Evolutionary conservation across 768 basidiomycete species (phyloP).

Genomic region (Pisolithus orientalis): DNA sequence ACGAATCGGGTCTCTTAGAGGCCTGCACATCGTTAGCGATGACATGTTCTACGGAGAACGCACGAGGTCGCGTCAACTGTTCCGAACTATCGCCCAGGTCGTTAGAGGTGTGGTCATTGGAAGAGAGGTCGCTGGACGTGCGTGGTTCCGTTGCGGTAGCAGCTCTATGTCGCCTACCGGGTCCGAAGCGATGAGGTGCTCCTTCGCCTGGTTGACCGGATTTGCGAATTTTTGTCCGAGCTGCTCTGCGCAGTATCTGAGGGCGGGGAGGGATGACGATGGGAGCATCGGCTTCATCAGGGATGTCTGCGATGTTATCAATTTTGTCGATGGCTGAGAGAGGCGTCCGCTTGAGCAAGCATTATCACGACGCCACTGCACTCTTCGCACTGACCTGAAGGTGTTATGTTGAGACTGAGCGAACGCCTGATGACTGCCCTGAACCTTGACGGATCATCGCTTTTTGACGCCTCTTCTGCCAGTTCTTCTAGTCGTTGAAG

Average conservation of each 20-base stretch:
- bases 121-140: slow-evolving; percentile 65
- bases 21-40: slow-evolving; percentile 27
- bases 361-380: slow-evolving; percentile 3
- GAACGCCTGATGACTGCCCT: slow-evolving; percentile 77
- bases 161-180: slow-evolving; percentile 28
- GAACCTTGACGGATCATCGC: slow-evolving; percentile 75
- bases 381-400: slow-evolving; percentile 59
- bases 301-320: slow-evolving; percentile 61
- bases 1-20: slow-evolving; percentile 57
- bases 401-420: slow-evolving; percentile 80
- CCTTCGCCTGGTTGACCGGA: slow-evolving; percentile 68
- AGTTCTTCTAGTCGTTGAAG: slow-evolving; percentile 91
- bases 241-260: slow-evolving; percentile 84
- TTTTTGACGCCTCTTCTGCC: slow-evolving; percentile 82
- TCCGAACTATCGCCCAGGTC: slow-evolving; percentile 57
- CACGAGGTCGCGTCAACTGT: slow-evolving; percentile 27
- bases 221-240: slow-evolving; percentile 95
- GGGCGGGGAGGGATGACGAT: slow-evolving; percentile 82
- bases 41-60: slow-evolving; percentile 33
- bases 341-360: slow-evolving; percentile 16
- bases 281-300: slow-evolving; percentile 83
- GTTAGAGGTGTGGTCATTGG: slow-evolving; percentile 37
- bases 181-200: slow-evolving; percentile 75
- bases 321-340: slow-evolving; percentile 57
- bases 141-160: slow-evolving; percentile 37